These are phyloP conservation scores for Schizophyllum commune DNA, from an alignment of 1,284 basidiomycete species.

Conservation along the genomic window DNA sequence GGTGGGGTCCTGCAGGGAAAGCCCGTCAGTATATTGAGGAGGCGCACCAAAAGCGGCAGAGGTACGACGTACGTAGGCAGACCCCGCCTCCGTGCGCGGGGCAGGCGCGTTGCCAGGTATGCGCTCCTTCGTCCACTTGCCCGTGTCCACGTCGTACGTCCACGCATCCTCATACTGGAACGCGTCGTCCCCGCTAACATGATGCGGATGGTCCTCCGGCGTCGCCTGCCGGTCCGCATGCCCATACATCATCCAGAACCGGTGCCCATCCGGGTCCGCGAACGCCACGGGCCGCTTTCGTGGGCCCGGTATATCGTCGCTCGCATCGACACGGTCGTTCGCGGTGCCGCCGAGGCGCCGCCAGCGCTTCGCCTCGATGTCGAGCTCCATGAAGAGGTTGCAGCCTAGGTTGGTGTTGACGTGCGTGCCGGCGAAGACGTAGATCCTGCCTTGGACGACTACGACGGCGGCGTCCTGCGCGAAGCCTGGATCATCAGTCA, in stretches of 20 bases:
- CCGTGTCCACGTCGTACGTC: slow-evolving; percentile 28
- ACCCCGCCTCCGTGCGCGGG: slow-evolving; percentile 28
- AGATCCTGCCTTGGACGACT: slow-evolving; percentile 18
- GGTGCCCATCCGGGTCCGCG: slow-evolving; percentile 19
- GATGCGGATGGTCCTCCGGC: slow-evolving; percentile 14
- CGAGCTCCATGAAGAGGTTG: slow-evolving; percentile 20
- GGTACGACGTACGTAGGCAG: slow-evolving; percentile 24
- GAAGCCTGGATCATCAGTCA: neutral
- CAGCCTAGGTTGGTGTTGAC: slow-evolving; percentile 14
- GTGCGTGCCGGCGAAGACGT: slow-evolving; percentile 23
- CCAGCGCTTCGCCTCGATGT: slow-evolving; percentile 16
- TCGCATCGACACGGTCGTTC: slow-evolving; percentile 13
- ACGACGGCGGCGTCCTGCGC: slow-evolving; percentile 21
- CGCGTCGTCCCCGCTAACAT: slow-evolving; percentile 15
- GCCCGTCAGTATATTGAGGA: neutral
- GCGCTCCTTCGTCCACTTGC: slow-evolving; percentile 29
- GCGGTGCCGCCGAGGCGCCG: slow-evolving; percentile 16
- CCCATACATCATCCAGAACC: slow-evolving; percentile 30
- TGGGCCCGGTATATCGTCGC: slow-evolving; percentile 20
- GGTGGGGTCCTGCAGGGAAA: slow-evolving; percentile 22
- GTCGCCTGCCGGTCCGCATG: slow-evolving; percentile 24
- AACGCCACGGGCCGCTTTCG: slow-evolving; percentile 25
- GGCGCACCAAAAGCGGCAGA: neutral
- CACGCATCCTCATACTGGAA: slow-evolving; percentile 32
- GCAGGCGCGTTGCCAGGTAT: slow-evolving; percentile 30